Conservation (phyloP, 164 flowering plant species). For the Tetrastigma voinierianum region DNA sequence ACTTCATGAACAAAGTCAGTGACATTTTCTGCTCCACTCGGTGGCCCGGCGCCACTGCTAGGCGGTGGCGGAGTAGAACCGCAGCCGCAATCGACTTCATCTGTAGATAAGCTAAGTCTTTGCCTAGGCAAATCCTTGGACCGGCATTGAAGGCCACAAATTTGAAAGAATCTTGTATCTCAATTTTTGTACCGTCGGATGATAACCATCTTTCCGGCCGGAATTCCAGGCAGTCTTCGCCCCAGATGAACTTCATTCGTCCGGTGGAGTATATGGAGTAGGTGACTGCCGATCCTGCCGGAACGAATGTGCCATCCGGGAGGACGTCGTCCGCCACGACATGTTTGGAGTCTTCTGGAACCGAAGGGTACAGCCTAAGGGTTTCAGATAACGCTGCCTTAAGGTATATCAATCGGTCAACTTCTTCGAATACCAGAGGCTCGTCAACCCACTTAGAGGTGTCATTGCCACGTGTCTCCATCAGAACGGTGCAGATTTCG, state of each 20-base stretch:
- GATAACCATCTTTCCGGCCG: constrained; percentile 33
- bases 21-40: constrained; percentile 39
- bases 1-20: constrained; percentile 33
- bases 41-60: constrained; percentile 27
- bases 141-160: constrained; percentile 35
- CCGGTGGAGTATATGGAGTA: constrained; percentile 29
- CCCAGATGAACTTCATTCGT: constrained; percentile 30
- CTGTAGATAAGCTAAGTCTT: constrained; percentile 29
- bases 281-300: constrained; percentile 28
- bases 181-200: constrained; percentile 8
- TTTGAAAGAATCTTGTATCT: constrained; percentile 14
- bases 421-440: constrained; percentile 33
- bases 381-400: constrained; percentile 37
- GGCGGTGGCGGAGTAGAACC: constrained; percentile 29
- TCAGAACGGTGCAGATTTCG: constrained; percentile 25
- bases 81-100: constrained; percentile 34
- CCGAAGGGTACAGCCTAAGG: constrained; percentile 39
- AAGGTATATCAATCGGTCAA: constrained; percentile 27
- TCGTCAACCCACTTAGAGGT: constrained; percentile 23
- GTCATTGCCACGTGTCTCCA: constrained; percentile 30
- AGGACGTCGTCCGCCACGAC: constrained; percentile 28
- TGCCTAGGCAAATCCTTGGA: constrained; percentile 31
- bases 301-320: constrained; percentile 32
- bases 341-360: constrained; percentile 37
- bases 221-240: constrained; percentile 30